Evolutionary conservation across 192 early-diverging fungal species (phyloP).

Genomic region (Coemansia sp.): DNA sequence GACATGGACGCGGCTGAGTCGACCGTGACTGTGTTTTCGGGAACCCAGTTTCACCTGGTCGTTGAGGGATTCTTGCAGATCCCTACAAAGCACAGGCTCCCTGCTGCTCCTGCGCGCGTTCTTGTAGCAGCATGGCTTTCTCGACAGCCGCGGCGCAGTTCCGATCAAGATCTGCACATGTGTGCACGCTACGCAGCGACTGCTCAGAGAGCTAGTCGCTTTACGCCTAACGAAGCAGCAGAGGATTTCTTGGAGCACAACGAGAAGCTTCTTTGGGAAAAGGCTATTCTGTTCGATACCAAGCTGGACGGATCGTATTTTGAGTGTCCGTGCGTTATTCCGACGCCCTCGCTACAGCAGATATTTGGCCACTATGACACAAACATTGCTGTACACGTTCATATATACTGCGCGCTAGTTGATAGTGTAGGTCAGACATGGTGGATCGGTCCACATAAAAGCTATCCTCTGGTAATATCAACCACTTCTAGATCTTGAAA

Average conservation of each 20-base stretch:
- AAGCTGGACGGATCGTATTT: conserved; percentile 39
- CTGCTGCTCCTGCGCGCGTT: conserved; percentile 6
- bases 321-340: conserved; percentile 37
- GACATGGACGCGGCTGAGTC: conserved; percentile 19
- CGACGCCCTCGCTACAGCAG: conserved; percentile 29
- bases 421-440: conserved; percentile 17
- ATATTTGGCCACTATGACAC: conserved; percentile 29
- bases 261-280: conserved; percentile 11
- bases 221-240: not conserved
- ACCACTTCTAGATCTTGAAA: conserved; percentile 29
- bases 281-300: conserved; percentile 33
- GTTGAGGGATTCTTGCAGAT: conserved; percentile 46
- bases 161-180: conserved; percentile 15
- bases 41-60: conserved; percentile 43
- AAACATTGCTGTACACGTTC: conserved; percentile 26
- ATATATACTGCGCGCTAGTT: conserved; percentile 36
- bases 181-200: conserved; percentile 7
- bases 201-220: conserved; percentile 8
- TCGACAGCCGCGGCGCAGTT: conserved; percentile 14
- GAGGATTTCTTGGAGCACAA: not conserved
- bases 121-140: conserved; percentile 43
- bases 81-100: conserved; percentile 9
- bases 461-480: conserved; percentile 44
- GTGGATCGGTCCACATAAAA: conserved; percentile 44
- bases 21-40: conserved; percentile 25